Conservation (phyloP, 345 rosid species). For the Salix suchowensis region DNA sequence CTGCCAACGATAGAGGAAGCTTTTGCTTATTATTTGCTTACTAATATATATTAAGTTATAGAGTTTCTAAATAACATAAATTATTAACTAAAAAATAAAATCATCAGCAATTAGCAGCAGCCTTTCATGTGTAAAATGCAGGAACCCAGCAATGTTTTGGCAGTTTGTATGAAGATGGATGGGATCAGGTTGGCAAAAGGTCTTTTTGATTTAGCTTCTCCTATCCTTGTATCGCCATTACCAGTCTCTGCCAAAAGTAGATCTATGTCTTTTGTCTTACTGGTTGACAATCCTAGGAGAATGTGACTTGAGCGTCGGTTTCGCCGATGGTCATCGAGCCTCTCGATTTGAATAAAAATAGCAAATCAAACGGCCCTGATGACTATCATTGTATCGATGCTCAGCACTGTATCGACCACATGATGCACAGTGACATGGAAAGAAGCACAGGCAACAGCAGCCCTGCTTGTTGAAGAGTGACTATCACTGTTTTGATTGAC, state of each 20-base stretch:
- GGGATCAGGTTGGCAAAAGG: conserved; percentile 15
- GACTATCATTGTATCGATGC: not conserved
- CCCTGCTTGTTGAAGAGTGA: not conserved
- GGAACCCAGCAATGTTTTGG: conserved; percentile 27
- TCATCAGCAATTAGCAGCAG: not conserved
- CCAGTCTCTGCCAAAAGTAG: conserved; percentile 12
- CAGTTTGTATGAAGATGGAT: conserved; percentile 22
- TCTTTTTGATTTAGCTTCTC: conserved; percentile 9
- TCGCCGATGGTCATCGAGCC: not conserved
- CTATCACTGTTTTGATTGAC: not conserved
- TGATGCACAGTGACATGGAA: not conserved
- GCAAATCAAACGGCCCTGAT: not conserved
- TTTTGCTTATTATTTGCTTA: too few species aligned
- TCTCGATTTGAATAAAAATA: not conserved
- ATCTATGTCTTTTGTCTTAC: conserved; percentile 12
- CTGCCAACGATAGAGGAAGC: too few species aligned
- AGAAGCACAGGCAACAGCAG: not conserved
- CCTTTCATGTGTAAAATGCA: conserved; percentile 24
- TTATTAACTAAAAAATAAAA: not conserved
- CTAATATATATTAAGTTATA: too few species aligned
- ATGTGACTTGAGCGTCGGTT: not conserved
- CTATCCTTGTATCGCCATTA: conserved; percentile 3
- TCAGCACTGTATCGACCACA: not conserved
- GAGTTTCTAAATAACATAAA: too few species aligned
- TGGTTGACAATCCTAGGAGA: not conserved